Evolutionary conservation across 164 flowering plant species (phyloP).

Genomic region (Buxus sempervirens): DNA sequence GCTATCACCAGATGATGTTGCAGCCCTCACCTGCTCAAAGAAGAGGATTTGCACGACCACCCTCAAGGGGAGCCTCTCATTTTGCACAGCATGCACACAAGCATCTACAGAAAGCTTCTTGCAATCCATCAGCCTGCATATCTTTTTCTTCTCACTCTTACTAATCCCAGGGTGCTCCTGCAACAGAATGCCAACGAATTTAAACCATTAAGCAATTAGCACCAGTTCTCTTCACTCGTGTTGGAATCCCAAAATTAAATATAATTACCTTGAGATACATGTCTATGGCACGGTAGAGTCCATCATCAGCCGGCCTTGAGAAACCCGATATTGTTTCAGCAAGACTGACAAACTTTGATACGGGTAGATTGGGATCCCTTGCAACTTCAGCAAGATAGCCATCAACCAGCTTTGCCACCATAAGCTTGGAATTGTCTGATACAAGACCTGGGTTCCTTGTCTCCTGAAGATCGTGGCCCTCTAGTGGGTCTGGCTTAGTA

Average conservation of each 20-base stretch:
- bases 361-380: slow-evolving; percentile 67
- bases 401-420: slow-evolving; percentile 85
- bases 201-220: background rate
- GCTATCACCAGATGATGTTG: slow-evolving; percentile 42
- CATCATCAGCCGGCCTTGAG: slow-evolving; percentile 72
- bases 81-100: slow-evolving; percentile 91
- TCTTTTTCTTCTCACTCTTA: slow-evolving; percentile 81
- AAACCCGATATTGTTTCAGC: slow-evolving; percentile 61
- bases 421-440: slow-evolving; percentile 73
- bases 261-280: slow-evolving; percentile 72
- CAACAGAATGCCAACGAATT: slow-evolving; percentile 6
- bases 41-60: slow-evolving; percentile 92
- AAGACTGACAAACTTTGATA: slow-evolving; percentile 53
- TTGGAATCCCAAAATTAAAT: background rate
- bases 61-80: slow-evolving; percentile 85
- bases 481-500: slow-evolving; percentile 28
- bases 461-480: slow-evolving; percentile 45
- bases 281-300: slow-evolving; percentile 86
- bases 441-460: slow-evolving; percentile 45
- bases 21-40: slow-evolving; percentile 82
- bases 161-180: slow-evolving; percentile 81
- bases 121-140: slow-evolving; percentile 94
- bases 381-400: slow-evolving; percentile 85
- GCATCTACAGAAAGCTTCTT: slow-evolving; percentile 90
- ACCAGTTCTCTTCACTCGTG: too few species aligned